These are phyloP conservation scores for Hygrophoropsis aurantiaca DNA, from an alignment of 768 basidiomycete genomes.

Conservation along the genomic window DNA sequence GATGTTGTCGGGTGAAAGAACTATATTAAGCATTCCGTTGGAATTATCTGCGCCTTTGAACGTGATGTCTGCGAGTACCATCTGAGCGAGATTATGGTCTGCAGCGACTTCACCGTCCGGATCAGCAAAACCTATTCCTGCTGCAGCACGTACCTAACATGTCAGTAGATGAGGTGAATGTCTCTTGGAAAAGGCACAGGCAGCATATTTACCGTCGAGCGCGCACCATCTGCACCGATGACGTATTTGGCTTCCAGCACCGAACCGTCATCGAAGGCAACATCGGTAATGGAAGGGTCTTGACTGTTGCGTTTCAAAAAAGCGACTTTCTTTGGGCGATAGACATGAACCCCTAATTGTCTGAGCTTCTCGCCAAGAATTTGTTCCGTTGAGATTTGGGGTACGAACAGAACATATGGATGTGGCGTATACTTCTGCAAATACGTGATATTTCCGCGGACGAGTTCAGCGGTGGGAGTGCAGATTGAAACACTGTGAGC, in stretches of 20 bases:
- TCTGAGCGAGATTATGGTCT: constrained; percentile 33
- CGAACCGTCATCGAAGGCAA: constrained; percentile 46
- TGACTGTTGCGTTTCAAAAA: constrained; percentile 31
- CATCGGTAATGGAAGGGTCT: constrained; percentile 32
- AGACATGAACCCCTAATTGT: constrained; percentile 30
- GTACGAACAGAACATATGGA: constrained; percentile 41
- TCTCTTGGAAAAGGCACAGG: too few relatives aligned
- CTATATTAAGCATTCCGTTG: constrained; percentile 17
- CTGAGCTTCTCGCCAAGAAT: constrained; percentile 36
- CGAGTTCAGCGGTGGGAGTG: constrained; percentile 28
- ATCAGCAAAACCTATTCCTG: constrained; percentile 44
- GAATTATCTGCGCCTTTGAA: constrained; percentile 19
- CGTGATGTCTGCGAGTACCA: constrained; percentile 48
- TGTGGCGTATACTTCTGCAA: constrained; percentile 42
- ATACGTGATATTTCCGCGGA: constrained; percentile 28
- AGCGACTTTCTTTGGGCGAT: constrained; percentile 39
- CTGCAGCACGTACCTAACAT: constrained; percentile 41
- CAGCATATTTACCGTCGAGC: constrained; percentile 37
- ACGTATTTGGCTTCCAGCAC: constrained; percentile 45
- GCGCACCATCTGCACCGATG: constrained; percentile 52
- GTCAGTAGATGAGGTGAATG: background rate
- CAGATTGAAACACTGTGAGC: constrained; percentile 20
- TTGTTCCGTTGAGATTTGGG: constrained; percentile 46
- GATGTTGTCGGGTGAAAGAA: constrained; percentile 26
- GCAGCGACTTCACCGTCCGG: constrained; percentile 27